Base-by-base conservation (phyloP, 176 grass and related monocot species). In the Eragrostis nindensis region DNA sequence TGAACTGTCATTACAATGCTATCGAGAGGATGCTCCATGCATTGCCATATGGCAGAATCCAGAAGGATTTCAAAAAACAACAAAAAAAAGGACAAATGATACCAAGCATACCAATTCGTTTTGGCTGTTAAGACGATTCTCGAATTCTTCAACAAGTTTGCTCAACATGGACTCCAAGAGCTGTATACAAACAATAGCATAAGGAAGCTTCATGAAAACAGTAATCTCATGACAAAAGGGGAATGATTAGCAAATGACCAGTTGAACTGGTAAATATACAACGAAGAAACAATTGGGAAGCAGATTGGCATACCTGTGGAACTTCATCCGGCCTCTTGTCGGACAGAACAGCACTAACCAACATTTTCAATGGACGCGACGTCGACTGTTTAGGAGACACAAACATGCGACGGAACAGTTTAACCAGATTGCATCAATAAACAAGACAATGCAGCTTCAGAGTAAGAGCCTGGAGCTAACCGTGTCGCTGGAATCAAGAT, bases 301-400 rank as follows among this genome's bases (percentile, higher is more conserved):
- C 76, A 57, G 57, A 76, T 82, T 57, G 18, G 30, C 80, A 68
- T 90, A 95, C 96, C 82, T 90, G 80, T 32, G 96, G 96, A 91
- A 99, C 88, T 95, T 99, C 96, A 75, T 99, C 96, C 6, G 96
- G 96, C 82, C 91, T 90, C 86, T 95, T 99, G 75, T 91, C 93
- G 0, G 90, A 93, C 80, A 99, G 63, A 77, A 92, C 88, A 13
- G 93, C 92, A 70, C 84, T 90, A 52, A 99, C 81, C 32, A 99
- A 75, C 89, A 99, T 95, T 87, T 87, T 99, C 70, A 99, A 68
- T 2, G 93, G 91, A 38, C 89, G 86, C 12, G 90, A 93, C 27
- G 88, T 90, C 74, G 77, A 89, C 96, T 95, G 83, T 60, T 88
- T 88, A 74, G 46, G 38, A 53, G 63, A 82, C 55, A 75, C 64